Evolutionary conservation across 2,329 filamentous ascomycete genomes (phyloP).

Genomic region (Stagonosporopsis chrysanthemi): DNA sequence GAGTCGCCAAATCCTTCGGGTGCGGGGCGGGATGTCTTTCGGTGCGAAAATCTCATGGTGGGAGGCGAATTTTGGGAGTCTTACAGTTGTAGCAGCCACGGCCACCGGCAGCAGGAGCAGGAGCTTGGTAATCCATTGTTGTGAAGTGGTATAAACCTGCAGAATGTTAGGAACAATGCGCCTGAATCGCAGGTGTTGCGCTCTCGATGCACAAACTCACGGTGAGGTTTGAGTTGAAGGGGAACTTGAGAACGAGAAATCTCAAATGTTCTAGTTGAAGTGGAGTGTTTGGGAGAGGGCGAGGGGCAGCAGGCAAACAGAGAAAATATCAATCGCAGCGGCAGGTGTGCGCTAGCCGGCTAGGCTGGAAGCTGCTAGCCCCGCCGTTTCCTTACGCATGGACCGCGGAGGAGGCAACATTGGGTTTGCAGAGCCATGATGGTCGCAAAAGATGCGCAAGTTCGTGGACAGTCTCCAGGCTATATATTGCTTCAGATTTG

Average conservation of each 20-base stretch:
- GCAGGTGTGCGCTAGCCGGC: constrained; percentile 21
- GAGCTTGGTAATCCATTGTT: constrained; percentile 50
- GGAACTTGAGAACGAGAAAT: constrained; percentile 27
- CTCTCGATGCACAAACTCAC: constrained; percentile 29
- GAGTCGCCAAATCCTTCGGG: not conserved
- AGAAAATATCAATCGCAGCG: constrained; percentile 31
- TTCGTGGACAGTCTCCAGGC: constrained; percentile 6
- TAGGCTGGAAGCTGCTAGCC: constrained; percentile 24
- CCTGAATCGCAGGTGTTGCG: not conserved
- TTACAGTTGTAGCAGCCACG: constrained; percentile 55
- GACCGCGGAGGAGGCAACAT: constrained; percentile 7
- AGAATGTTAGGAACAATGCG: constrained; percentile 24
- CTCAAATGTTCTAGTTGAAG: constrained; percentile 25
- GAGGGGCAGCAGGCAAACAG: constrained; percentile 29
- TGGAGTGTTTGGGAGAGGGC: constrained; percentile 23
- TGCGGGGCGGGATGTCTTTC: not conserved
- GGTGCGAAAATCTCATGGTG: not conserved
- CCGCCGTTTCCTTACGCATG: constrained; percentile 12
- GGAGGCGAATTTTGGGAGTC: constrained; percentile 25
- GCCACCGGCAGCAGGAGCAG: constrained; percentile 44
- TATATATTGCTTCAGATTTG: constrained; percentile 5
- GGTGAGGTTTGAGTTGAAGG: constrained; percentile 29
- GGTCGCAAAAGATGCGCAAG: not conserved
- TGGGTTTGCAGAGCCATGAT: constrained; percentile 1
- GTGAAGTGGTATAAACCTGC: constrained; percentile 32